Base-by-base conservation (phyloP, 116 monocot species). In the Cymodocea nodosa region DNA sequence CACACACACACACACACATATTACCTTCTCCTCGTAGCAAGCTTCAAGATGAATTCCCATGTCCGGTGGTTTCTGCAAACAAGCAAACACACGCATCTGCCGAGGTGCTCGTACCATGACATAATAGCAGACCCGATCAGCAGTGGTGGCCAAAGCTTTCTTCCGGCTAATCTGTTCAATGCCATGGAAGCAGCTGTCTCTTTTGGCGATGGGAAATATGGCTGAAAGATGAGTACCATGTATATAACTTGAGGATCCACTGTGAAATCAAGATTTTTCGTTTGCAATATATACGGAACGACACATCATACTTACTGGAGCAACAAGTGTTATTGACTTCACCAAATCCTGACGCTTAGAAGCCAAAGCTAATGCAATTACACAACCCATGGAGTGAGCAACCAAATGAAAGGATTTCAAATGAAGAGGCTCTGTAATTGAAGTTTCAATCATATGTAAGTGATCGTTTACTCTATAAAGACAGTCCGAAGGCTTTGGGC, bases 91-190 rank as follows among this genome's bases (percentile, higher is more conserved):
- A 87, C 64, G 20, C 77, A 81, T 74, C 94, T 78, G 3, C 94
- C 90, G 59, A 94, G 40, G 75, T 94, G 90, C 50, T 94, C 90
- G 70, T 90, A 89, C 94, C 90, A 94, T 22, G 84, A 83, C 94
- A 89, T 84, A 34, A 87, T 65, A 13, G 94, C 72, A 23, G 84
- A 76, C 17, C 69, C 87, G 24, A 94, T 81, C 1, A 60, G 59
- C 6, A 81, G 4, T 25, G 87, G 90, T 15, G 94, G 94, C 94
- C 90, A 94, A 69, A 93, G 56, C 36, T 59, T 85, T 63, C 68
- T 85, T 62, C 68, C 67, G n/a, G 84, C 89, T 17, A 94, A 59
- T 68, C 44, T 76, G 50, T 73, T 76, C 51, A 89, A 67, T 18
- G 82, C 80, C 34, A 17, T 75, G 19, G 74, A 55, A 56, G 80